phyloP scores from a whole-genome alignment of 2,329 filamentous ascomycete genomes.

The Colletotrichum spinosum region DNA sequence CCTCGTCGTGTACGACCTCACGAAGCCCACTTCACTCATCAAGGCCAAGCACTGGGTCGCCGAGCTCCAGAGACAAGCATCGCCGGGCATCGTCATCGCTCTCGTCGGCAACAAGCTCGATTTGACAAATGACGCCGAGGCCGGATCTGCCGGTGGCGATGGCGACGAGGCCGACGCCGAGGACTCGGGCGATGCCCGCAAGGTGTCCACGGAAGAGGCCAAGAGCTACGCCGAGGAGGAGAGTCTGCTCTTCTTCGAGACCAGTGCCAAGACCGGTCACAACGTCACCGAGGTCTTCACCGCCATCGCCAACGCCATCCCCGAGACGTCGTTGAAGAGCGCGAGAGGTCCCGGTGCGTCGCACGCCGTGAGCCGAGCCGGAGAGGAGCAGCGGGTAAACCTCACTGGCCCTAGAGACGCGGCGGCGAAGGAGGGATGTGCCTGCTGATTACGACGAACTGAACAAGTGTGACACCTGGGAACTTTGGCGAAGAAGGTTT shows the following conservation, averaged over 20 bases:
- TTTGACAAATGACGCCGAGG: constrained; percentile 75
- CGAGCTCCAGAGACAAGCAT: constrained; percentile 95
- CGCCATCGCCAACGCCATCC: constrained; percentile 97
- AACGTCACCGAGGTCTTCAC: constrained; percentile 98
- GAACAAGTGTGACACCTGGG: constrained; percentile 13
- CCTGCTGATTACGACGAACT: constrained; percentile 69
- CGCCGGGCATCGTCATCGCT: constrained; percentile 95
- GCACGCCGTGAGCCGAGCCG: constrained; percentile 67
- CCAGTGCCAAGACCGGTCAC: constrained; percentile 93
- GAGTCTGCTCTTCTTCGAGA: constrained; percentile 95
- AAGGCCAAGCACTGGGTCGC: constrained; percentile 99
- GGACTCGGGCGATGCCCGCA: constrained; percentile 80
- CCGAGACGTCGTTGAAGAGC: constrained; percentile 95
- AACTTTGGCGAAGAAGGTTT: constrained; percentile 27
- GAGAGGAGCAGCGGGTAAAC: constrained; percentile 80
- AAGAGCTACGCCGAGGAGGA: constrained; percentile 96
- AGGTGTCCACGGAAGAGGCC: constrained; percentile 91
- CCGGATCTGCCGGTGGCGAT: constrained; percentile 58
- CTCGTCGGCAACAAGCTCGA: constrained; percentile 98
- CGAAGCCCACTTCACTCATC: constrained; percentile 92
- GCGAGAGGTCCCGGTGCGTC: constrained; percentile 77
- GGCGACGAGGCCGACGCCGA: constrained; percentile 66
- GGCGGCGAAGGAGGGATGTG: constrained; percentile 90
- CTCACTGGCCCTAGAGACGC: constrained; percentile 78
- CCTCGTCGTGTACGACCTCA: constrained; percentile 98